Base-by-base conservation (phyloP, 2,329 filamentous ascomycete species). In the Drechmeria coniospora region DNA sequence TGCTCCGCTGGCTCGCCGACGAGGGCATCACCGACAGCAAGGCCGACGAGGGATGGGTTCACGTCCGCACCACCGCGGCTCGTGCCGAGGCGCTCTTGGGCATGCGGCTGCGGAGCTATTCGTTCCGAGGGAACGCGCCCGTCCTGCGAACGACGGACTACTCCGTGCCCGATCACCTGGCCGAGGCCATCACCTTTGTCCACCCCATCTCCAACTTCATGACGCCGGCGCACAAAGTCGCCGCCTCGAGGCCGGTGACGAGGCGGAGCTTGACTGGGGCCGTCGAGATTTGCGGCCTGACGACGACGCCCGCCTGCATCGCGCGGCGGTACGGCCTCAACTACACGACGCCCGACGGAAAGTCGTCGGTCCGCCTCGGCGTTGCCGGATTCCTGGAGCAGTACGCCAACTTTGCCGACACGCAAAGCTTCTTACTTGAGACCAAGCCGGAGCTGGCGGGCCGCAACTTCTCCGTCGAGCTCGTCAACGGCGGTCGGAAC, bases 351-450 rank as follows among this genome's bases (percentile, higher is more conserved):
- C 40, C 33, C 4, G 36, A 46, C 15, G 35, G 36, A 12, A 41
- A 26, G 3, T 56, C 57, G 1, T 42, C 45, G 1, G 52, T 54
- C 6, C 52, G 55, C 0, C 44, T 64, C 25, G 63, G 56, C 16
- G 47, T 67, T 14, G 59, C 59, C 1, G 62, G 63, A 6, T 67
- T 66, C 40, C 51, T 66, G 1, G 59, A 62, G 12, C 45, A 67
- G 36, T 59, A 56, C 36, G 52, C 57, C 38, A 60, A 57, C 36
- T 51, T 59, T 32, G 30, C 43, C 4, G 63, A 67, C 36, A 47
- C 57, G 6, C 28, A 43, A 10, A 29, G 41, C 2, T 66, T 63
- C 32, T 45, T 61, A 15, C 33, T 40, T 15, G 42, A 39, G 3
- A 46, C 53, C 27, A 43, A 47, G 1, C 53, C 59, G 2, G 42